Evolutionary conservation across 2,329 filamentous ascomycete species (phyloP).

Genomic region (Waltergamsia citrina): DNA sequence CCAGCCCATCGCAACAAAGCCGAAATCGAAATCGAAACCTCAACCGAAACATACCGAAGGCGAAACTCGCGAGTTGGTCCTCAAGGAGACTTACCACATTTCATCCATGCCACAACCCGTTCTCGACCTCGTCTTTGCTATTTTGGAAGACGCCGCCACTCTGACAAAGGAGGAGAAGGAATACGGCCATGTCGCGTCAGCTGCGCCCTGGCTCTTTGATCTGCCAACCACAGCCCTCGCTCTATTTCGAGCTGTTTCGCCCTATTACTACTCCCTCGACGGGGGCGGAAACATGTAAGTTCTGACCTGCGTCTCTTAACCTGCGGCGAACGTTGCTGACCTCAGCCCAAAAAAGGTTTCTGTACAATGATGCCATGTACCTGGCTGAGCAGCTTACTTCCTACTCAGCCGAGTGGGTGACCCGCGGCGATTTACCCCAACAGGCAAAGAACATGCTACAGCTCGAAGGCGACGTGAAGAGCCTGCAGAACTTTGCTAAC

Average conservation of each 20-base stretch:
- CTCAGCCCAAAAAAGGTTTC: slow-evolving; percentile 32
- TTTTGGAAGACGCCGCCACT: slow-evolving; percentile 51
- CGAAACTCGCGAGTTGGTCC: slow-evolving; percentile 55
- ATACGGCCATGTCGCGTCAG: slow-evolving; percentile 52
- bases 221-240: slow-evolving; percentile 65
- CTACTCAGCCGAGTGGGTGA: slow-evolving; percentile 40
- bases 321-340: background rate
- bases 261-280: slow-evolving; percentile 60
- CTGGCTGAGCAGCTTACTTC: slow-evolving; percentile 46
- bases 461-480: slow-evolving; percentile 50
- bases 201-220: slow-evolving; percentile 59
- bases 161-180: slow-evolving; percentile 45
- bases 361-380: slow-evolving; percentile 60
- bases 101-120: slow-evolving; percentile 80
- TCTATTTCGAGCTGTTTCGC: slow-evolving; percentile 71
- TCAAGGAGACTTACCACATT: slow-evolving; percentile 80
- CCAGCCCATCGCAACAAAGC: slow-evolving; percentile 7
- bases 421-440: slow-evolving; percentile 38
- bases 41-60: slow-evolving; percentile 13
- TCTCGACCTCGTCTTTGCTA: slow-evolving; percentile 51
- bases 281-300: slow-evolving; percentile 55
- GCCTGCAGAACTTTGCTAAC: slow-evolving; percentile 49
- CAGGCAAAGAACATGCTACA: slow-evolving; percentile 45
- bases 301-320: background rate
- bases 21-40: slow-evolving; percentile 4